Evolutionary conservation across 2,329 filamentous ascomycete genomes (phyloP), one percentile per base, ranked within the genome.

Genomic region (Dothiorella sarmentorum): DNA sequence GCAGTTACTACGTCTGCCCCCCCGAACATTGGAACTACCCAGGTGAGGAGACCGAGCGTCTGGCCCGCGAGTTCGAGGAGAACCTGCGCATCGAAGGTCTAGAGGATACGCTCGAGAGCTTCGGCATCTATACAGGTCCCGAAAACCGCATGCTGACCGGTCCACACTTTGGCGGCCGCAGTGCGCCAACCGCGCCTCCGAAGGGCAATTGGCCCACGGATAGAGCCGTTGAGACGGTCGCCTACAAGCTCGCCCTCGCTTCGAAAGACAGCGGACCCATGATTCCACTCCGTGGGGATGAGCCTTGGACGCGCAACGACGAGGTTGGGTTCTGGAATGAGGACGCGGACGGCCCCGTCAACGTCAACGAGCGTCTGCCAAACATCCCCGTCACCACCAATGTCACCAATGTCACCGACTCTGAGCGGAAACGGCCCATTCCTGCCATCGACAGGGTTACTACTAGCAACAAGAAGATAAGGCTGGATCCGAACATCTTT

Each of bases 281-380:
- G n/a, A 17, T 3, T 17, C 26, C 15, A 2, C 38, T 56, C 11
- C 7, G 26, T 7, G 52, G 52, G 9, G 26, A 43, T 7, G 55
- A 58, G 33, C 55, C 42, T 0, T 58, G 55, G 55, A 58, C 55
- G 2, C 27, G 55, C 3, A 18, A 56, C 38, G 52, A 56, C 13
- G 15, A 10, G 9, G 2, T 38, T 6, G 49, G 49, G 6, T 40
- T 17, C 24, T 53, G 49, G 49, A 29, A 26, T 15, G 47, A 47
- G n/a, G 27, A 26, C 7, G 17, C n/a, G n/a, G n/a, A n/a, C n/a
- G n/a, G n/a, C n/a, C n/a, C n/a, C n/a, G n/a, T n/a, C n/a, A n/a
- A n/a, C n/a, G n/a, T n/a, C n/a, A n/a, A n/a, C n/a, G n/a, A n/a
- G n/a, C n/a, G n/a, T n/a, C n/a, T n/a, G n/a, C n/a, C n/a, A n/a